Evolutionary conservation across 1,284 basidiomycete genomes (phyloP).

Genomic region (Microbotryum violaceum): DNA sequence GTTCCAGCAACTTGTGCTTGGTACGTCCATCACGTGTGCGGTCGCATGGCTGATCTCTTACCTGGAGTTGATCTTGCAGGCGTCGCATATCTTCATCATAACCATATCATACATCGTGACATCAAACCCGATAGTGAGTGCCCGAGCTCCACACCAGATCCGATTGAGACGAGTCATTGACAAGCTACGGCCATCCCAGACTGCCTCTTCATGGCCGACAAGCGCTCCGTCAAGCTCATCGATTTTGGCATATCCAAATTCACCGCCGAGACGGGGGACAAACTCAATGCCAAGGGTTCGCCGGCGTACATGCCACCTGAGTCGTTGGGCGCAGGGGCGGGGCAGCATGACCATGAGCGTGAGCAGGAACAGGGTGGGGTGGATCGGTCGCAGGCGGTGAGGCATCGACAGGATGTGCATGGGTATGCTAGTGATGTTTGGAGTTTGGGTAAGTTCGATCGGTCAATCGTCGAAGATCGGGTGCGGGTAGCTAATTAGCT

Average conservation of each 20-base stretch:
- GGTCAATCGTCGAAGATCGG: too few relatives aligned
- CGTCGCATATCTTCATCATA: conserved; percentile 48
- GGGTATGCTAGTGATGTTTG: conserved; percentile 51
- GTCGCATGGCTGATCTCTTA: background rate
- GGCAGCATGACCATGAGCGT: background rate
- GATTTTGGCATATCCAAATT: conserved; percentile 54
- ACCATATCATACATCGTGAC: conserved; percentile 44
- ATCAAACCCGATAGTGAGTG: conserved; percentile 43
- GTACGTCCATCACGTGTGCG: conserved; percentile 32
- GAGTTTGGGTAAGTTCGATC: conserved; percentile 44
- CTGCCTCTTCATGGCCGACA: conserved; percentile 47
- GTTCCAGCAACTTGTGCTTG: conserved; percentile 50
- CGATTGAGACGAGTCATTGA: conserved; percentile 40
- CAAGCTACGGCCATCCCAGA: conserved; percentile 44
- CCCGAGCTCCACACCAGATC: background rate
- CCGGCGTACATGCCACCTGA: conserved; percentile 54
- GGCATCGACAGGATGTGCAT: conserved; percentile 38
- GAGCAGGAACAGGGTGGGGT: background rate
- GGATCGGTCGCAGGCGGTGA: background rate
- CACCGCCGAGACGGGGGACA: conserved; percentile 45
- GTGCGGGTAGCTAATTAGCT: too few relatives aligned
- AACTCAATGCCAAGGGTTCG: conserved; percentile 46
- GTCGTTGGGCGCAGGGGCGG: conserved; percentile 29
- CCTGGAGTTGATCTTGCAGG: conserved; percentile 5
- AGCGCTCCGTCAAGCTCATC: conserved; percentile 46